phyloP scores from a whole-genome alignment of 2,329 filamentous ascomycete genomes.

The Trichoderma semiorbis region DNA sequence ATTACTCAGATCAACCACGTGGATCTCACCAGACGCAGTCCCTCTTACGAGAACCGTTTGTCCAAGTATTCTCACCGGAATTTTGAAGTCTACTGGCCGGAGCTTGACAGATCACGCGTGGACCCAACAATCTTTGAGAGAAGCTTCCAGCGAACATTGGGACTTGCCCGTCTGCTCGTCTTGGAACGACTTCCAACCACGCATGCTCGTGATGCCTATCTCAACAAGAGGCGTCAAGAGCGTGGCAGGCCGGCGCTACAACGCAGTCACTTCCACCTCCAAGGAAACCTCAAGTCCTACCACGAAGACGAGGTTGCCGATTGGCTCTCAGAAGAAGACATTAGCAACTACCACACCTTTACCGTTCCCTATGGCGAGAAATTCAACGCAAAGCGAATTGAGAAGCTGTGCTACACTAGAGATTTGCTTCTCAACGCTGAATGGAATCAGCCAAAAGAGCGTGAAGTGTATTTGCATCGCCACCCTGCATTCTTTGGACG shows the following conservation, averaged over 20 bases:
- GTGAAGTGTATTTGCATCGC: conserved; percentile 74
- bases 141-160: conserved; percentile 70
- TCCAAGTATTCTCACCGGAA: conserved; percentile 82
- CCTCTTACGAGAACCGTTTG: conserved; percentile 82
- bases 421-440: conserved; percentile 81
- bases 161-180: conserved; percentile 74
- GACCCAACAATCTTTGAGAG: conserved; percentile 87
- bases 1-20: conserved; percentile 80
- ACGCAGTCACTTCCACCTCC: conserved; percentile 39
- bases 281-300: conserved; percentile 71
- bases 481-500: conserved; percentile 84
- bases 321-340: conserved; percentile 73
- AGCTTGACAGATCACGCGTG: conserved; percentile 68
- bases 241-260: conserved; percentile 62
- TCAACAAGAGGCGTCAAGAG: conserved; percentile 66
- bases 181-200: conserved; percentile 73
- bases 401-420: conserved; percentile 76
- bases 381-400: conserved; percentile 67
- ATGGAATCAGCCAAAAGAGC: conserved; percentile 75
- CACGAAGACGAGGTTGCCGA: conserved; percentile 80
- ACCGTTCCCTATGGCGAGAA: conserved; percentile 64
- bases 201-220: conserved; percentile 65
- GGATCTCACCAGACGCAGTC: conserved; percentile 74
- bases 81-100: conserved; percentile 79
- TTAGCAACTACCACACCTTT: conserved; percentile 77